These are phyloP conservation scores for Westerdykella ornata DNA, from an alignment of 2,329 filamentous ascomycete species.

Conservation along the genomic window DNA sequence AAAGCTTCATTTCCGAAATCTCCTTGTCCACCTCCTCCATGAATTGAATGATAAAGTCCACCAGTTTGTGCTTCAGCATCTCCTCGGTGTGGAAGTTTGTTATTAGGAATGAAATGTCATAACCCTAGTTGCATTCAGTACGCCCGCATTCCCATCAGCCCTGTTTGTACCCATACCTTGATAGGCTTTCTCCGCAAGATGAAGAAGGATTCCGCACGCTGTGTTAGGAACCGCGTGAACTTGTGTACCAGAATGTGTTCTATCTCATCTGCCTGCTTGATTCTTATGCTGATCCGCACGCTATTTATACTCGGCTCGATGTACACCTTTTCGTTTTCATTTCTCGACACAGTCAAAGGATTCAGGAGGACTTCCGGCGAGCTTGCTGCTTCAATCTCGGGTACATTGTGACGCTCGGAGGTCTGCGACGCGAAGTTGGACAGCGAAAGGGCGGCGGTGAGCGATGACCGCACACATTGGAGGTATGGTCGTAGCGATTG, in stretches of 20 bases:
- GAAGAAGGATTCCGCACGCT: slow-evolving; percentile 94
- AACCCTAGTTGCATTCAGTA: slow-evolving; percentile 56
- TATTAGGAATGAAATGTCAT: slow-evolving; percentile 97
- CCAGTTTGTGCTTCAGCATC: slow-evolving; percentile 98
- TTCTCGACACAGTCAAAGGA: slow-evolving; percentile 81
- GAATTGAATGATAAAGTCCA: slow-evolving; percentile 98
- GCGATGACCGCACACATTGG: slow-evolving; percentile 87
- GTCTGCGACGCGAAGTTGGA: slow-evolving; percentile 98
- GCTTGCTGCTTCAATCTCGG: slow-evolving; percentile 87
- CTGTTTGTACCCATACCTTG: slow-evolving; percentile 53
- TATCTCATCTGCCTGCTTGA: slow-evolving; percentile 99
- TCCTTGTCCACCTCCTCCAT: slow-evolving; percentile 99
- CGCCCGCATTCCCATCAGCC: slow-evolving; percentile 5
- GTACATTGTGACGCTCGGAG: slow-evolving; percentile 94
- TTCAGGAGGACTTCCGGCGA: slow-evolving; percentile 93
- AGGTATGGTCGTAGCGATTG: slow-evolving; percentile 96
- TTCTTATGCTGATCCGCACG: slow-evolving; percentile 94
- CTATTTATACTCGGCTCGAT: slow-evolving; percentile 97
- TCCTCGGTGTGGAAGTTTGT: slow-evolving; percentile 98
- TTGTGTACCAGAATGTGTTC: slow-evolving; percentile 98
- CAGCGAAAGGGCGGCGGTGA: slow-evolving; percentile 87
- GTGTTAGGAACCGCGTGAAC: slow-evolving; percentile 93
- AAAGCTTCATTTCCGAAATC: slow-evolving; percentile 99
- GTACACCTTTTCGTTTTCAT: slow-evolving; percentile 93
- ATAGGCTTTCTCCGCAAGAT: slow-evolving; percentile 92